phyloP scores from a whole-genome alignment of 495 filamentous ascomycete species.

The Lichenothelia convexa region DNA sequence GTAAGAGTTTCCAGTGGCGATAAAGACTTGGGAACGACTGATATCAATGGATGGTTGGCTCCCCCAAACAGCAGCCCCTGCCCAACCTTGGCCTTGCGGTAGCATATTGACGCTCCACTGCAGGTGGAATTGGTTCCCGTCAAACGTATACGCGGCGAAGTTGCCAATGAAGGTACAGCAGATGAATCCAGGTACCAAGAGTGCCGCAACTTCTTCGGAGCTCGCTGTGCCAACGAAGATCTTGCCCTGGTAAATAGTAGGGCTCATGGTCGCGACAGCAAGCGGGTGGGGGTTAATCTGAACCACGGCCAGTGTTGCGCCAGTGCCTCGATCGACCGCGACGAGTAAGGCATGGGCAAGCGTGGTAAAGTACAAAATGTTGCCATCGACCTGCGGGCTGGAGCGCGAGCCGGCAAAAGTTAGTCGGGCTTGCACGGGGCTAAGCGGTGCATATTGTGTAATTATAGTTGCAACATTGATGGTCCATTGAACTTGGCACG shows the following conservation, averaged over 20 bases:
- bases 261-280: conserved; percentile 3
- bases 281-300: conserved; percentile 4
- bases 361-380: not conserved
- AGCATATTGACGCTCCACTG: not conserved
- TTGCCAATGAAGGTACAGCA: conserved; percentile 5
- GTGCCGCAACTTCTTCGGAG: conserved; percentile 1
- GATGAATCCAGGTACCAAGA: not conserved
- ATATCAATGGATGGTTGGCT: conserved; percentile 24
- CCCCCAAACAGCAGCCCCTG: conserved; percentile 23
- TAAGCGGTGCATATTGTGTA: too few relatives aligned
- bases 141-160: not conserved
- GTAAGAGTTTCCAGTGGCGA: conserved; percentile 24
- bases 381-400: not conserved
- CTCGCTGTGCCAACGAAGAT: conserved; percentile 2
- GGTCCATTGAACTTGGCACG: not conserved
- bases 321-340: not conserved
- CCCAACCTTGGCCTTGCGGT: conserved; percentile 10
- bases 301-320: not conserved
- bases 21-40: conserved; percentile 18
- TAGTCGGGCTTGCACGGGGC: not conserved
- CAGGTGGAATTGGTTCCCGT: not conserved
- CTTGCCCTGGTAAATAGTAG: conserved; percentile 4
- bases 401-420: not conserved
- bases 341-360: not conserved
- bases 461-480: not conserved